Conservation (phyloP, 1,284 basidiomycete genomes). For the Bjerkandera adusta region DNA sequence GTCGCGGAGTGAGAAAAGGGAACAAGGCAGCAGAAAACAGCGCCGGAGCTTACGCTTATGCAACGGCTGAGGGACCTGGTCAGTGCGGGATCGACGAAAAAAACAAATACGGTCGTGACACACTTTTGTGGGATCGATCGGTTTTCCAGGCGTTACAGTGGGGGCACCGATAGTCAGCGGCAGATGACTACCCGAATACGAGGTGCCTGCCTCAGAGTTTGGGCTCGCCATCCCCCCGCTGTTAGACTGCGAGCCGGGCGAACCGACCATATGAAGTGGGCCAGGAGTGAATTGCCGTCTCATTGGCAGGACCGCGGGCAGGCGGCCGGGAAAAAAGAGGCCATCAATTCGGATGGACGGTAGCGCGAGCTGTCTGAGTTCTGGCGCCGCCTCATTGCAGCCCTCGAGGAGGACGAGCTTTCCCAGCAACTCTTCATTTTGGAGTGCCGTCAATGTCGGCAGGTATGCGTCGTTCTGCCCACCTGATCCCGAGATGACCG, state of each 20-base stretch:
- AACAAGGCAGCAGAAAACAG: not conserved
- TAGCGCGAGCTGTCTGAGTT: slow-evolving; percentile 49
- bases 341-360: slow-evolving; percentile 56
- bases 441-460: slow-evolving; percentile 34
- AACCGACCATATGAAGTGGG: slow-evolving; percentile 12
- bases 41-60: slow-evolving; percentile 33
- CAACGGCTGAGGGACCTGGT: slow-evolving; percentile 31
- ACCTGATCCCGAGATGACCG: slow-evolving; percentile 18
- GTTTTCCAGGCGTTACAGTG: slow-evolving; percentile 18
- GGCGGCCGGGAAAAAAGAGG: slow-evolving; percentile 56
- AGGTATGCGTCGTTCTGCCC: slow-evolving; percentile 45
- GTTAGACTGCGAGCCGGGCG: slow-evolving; percentile 24
- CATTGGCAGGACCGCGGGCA: slow-evolving; percentile 35
- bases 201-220: slow-evolving; percentile 27
- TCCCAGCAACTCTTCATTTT: slow-evolving; percentile 58
- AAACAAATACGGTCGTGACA: slow-evolving; percentile 9
- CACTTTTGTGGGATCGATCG: slow-evolving; percentile 33
- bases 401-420: slow-evolving; percentile 65
- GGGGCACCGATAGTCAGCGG: no score
- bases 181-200: no score
- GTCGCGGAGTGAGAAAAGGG: slow-evolving; percentile 17
- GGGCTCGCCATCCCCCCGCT: slow-evolving; percentile 33
- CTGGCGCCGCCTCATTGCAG: slow-evolving; percentile 42
- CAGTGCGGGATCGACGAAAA: no score
- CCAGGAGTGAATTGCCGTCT: slow-evolving; percentile 39